Percentiles rank a stretch among this genome's conserved stretches.
These are phyloP conservation scores for Rhododendron mucronatum DNA, from an alignment of 148 eudicot genomes.

Conservation along the genomic window DNA sequence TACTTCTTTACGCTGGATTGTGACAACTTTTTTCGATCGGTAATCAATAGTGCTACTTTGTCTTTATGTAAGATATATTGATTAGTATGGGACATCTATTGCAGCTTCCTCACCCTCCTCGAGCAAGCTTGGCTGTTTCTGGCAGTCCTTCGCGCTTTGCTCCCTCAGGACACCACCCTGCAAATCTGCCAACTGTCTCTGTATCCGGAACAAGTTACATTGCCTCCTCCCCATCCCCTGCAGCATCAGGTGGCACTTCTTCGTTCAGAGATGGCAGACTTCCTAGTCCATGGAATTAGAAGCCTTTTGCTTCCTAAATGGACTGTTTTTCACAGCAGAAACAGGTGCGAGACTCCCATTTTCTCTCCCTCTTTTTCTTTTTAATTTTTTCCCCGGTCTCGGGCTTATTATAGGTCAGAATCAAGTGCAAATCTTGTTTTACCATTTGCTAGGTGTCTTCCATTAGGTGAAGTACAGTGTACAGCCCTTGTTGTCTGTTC, in stretches of 20 bases:
- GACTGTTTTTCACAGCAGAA: not conserved
- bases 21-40: not conserved
- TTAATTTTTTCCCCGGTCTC: not conserved
- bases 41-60: not conserved
- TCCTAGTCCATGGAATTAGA: slow-evolving; percentile 76
- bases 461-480: not conserved
- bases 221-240: slow-evolving; percentile 93
- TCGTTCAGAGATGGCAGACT: slow-evolving; percentile 67
- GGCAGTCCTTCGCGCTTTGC: slow-evolving; percentile 90
- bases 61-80: not conserved
- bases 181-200: slow-evolving; percentile 59
- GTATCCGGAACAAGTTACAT: slow-evolving; percentile 72
- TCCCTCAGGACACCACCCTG: slow-evolving; percentile 52
- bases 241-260: slow-evolving; percentile 94
- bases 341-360: not conserved
- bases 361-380: not conserved
- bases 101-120: slow-evolving; percentile 62
- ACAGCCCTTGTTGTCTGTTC: not conserved
- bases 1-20: not conserved
- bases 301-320: not conserved
- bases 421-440: not conserved
- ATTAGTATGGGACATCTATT: not conserved
- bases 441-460: not conserved
- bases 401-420: not conserved
- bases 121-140: slow-evolving; percentile 46